phyloP scores from a whole-genome alignment of 2,329 filamentous ascomycete genomes.

The Paraphoma sp. region DNA sequence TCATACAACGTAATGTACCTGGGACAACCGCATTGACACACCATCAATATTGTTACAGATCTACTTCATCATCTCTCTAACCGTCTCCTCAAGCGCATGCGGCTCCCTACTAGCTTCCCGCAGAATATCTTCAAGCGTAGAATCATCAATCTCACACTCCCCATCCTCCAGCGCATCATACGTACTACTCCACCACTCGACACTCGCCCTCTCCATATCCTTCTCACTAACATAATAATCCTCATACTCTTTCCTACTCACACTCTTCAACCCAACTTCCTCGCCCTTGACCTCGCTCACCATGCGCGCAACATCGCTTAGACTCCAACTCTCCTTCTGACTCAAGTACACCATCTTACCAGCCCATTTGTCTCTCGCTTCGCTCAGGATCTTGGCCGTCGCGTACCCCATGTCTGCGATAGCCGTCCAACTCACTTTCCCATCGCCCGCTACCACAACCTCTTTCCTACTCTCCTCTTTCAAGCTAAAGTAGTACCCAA shows the following conservation, averaged over 20 bases:
- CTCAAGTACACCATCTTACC: conserved; percentile 51
- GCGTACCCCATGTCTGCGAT: conserved; percentile 54
- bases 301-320: conserved; percentile 39
- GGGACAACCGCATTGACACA: no score
- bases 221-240: conserved; percentile 48
- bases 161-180: conserved; percentile 53
- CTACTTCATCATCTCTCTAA: conserved; percentile 49
- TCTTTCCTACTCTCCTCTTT: conserved; percentile 45
- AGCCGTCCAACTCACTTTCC: conserved; percentile 52
- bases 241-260: conserved; percentile 50
- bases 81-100: conserved; percentile 48
- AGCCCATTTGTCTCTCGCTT: conserved; percentile 35
- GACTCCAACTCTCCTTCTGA: conserved; percentile 31
- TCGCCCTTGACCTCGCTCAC: conserved; percentile 34
- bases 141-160: conserved; percentile 53
- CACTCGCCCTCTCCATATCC: conserved; percentile 43
- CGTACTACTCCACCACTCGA: conserved; percentile 56
- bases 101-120: conserved; percentile 43
- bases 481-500: conserved; percentile 51
- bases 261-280: conserved; percentile 45
- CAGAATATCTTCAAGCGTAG: conserved; percentile 50
- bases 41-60: background rate
- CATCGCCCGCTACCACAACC: conserved; percentile 51
- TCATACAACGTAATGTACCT: no score
- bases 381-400: conserved; percentile 50